phyloP scores from a whole-genome alignment of 2,329 filamentous ascomycete genomes.

The Alternaria sp. region DNA sequence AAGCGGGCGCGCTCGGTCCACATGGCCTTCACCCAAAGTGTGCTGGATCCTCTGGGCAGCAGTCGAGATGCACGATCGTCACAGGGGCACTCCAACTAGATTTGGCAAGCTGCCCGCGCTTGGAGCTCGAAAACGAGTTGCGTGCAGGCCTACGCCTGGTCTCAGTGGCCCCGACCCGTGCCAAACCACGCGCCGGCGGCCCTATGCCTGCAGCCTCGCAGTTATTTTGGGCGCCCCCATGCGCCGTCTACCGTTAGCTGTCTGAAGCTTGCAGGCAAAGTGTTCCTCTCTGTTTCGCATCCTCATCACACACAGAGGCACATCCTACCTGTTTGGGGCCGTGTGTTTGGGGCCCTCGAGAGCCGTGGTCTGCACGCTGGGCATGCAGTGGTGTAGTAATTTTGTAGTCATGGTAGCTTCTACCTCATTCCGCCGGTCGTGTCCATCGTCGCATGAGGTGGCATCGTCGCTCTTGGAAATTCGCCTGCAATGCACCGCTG shows the following conservation, averaged over 20 bases:
- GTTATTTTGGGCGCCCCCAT: conserved; percentile 32
- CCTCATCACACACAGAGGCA: conserved; percentile 7
- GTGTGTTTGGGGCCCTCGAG: neutral
- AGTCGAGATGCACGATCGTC: conserved; percentile 25
- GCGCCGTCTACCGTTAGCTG: conserved; percentile 28
- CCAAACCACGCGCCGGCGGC: conserved; percentile 8
- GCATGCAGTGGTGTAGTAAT: neutral
- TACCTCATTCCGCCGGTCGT: neutral
- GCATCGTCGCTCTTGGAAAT: conserved; percentile 20
- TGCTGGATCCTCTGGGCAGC: conserved; percentile 10
- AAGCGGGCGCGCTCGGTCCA: conserved; percentile 24
- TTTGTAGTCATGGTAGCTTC: neutral
- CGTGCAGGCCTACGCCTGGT: conserved; percentile 14
- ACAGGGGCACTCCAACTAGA: conserved; percentile 23
- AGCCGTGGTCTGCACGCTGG: neutral
- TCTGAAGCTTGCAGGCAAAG: conserved; percentile 20
- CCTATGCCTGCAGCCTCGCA: conserved; percentile 13
- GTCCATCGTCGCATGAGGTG: conserved; percentile 14
- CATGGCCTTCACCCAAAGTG: neutral
- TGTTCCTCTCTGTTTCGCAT: conserved; percentile 27
- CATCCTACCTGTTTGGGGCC: neutral
- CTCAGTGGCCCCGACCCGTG: conserved; percentile 10
- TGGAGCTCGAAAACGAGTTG: conserved; percentile 12
- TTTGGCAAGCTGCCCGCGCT: conserved; percentile 21
- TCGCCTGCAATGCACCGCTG: conserved; percentile 17